phyloP scores from a whole-genome alignment of 345 rosid species.

The Nephelium lappaceum region DNA sequence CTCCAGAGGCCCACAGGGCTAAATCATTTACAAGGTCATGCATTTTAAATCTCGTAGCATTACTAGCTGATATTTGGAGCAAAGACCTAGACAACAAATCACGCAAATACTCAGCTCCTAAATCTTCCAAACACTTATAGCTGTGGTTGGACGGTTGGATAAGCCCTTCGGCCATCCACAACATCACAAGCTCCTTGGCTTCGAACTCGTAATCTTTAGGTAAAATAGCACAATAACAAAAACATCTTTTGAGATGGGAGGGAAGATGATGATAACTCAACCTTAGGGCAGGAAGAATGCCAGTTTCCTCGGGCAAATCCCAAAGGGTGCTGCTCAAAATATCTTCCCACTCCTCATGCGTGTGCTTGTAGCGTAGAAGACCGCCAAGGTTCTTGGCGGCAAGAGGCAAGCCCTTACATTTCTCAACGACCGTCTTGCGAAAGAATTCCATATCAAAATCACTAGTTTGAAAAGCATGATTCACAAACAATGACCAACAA shows the following conservation, averaged over 20 bases:
- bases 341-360: constrained; percentile 3
- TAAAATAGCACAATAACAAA: constrained; percentile 17
- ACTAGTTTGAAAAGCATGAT: constrained; percentile 5
- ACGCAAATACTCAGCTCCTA: constrained; percentile 12
- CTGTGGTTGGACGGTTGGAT: neutral
- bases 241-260: constrained; percentile 20
- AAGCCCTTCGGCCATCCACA: constrained; percentile 32
- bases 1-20: constrained; percentile 7
- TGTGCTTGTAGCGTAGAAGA: neutral
- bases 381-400: constrained; percentile 26
- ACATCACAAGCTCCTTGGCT: constrained; percentile 4
- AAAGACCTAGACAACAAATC: constrained; percentile 12
- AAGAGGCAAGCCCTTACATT: constrained; percentile 20
- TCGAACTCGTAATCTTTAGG: constrained; percentile 23
- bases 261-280: neutral
- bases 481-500: constrained; percentile 17
- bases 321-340: constrained; percentile 6
- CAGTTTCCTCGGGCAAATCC: neutral
- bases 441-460: neutral
- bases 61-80: neutral
- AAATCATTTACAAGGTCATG: constrained; percentile 26
- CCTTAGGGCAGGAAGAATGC: neutral
- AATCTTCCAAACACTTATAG: neutral
- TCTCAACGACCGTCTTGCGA: constrained; percentile 1
- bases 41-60: constrained; percentile 11